Conservation (phyloP, 139 green algal species). For the Astrephomene gubernaculifera region DNA sequence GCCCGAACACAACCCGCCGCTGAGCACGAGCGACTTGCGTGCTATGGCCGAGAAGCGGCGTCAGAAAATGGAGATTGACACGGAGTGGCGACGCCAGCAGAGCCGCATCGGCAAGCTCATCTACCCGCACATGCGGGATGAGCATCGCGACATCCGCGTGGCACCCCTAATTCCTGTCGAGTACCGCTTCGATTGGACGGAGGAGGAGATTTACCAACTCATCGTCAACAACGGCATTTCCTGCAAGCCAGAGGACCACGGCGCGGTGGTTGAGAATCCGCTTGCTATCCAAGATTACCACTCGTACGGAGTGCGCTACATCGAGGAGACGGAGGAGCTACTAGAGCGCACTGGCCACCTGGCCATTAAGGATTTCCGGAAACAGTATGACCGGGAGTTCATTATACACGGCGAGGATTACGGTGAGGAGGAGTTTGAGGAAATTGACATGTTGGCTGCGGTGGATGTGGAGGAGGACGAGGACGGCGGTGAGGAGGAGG, state of each 20-base stretch:
- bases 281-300: conserved; percentile 38
- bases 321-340: conserved; percentile 64
- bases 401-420: conserved; percentile 29
- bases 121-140: conserved; percentile 43
- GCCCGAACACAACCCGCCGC: conserved; percentile 15
- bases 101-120: conserved; percentile 27
- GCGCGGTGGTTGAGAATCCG: conserved; percentile 57
- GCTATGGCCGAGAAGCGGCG: conserved; percentile 37
- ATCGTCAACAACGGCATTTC: conserved; percentile 51
- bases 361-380: conserved; percentile 1
- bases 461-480: not conserved
- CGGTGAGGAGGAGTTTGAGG: not conserved
- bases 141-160: conserved; percentile 34
- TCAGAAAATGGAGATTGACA: conserved; percentile 41
- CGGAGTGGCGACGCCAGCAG: conserved; percentile 52
- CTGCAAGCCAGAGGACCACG: conserved; percentile 37
- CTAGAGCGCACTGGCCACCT: conserved; percentile 55
- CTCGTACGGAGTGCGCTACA: conserved; percentile 47
- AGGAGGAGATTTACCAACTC: conserved; percentile 46
- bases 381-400: conserved; percentile 46
- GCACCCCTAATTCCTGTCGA: not conserved
- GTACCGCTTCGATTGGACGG: conserved; percentile 47
- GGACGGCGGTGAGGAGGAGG: not conserved
- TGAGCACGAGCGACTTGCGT: conserved; percentile 23
- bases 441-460: not conserved